A percentile compares a stretch with the other conserved stretches of the same genome.
Evolutionary conservation across 2,329 filamentous ascomycete genomes (phyloP).

Genomic region (Nothophoma quercina): DNA sequence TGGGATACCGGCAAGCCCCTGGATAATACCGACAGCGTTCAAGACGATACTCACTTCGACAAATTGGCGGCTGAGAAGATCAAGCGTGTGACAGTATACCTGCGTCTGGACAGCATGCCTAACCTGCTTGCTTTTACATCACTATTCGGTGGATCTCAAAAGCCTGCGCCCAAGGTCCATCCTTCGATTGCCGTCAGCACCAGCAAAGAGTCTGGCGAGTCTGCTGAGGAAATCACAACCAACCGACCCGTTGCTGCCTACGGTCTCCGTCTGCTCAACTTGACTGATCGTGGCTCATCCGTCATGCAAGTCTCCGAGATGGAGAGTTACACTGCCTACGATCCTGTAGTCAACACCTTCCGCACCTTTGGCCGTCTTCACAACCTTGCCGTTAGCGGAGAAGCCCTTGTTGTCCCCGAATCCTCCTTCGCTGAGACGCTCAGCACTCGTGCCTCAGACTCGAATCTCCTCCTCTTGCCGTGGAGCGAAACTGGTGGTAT

Average conservation of each 20-base stretch:
- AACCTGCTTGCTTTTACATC: slow-evolving; percentile 83
- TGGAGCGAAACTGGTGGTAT: slow-evolving; percentile 87
- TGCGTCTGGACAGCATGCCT: slow-evolving; percentile 84
- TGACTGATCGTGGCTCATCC: slow-evolving; percentile 91
- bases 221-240: slow-evolving; percentile 23
- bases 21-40: slow-evolving; percentile 48
- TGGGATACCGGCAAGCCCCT: slow-evolving; percentile 72
- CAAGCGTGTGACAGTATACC: slow-evolving; percentile 76
- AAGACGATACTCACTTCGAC: slow-evolving; percentile 54
- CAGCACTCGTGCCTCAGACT: slow-evolving; percentile 64
- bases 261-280: slow-evolving; percentile 83
- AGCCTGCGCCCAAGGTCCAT: slow-evolving; percentile 49
- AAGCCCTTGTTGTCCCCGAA: slow-evolving; percentile 80
- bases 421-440: slow-evolving; percentile 81
- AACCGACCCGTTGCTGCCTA: slow-evolving; percentile 73
- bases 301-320: slow-evolving; percentile 93
- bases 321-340: slow-evolving; percentile 69
- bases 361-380: slow-evolving; percentile 85
- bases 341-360: slow-evolving; percentile 92
- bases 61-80: slow-evolving; percentile 62
- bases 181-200: slow-evolving; percentile 40
- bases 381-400: slow-evolving; percentile 82
- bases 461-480: slow-evolving; percentile 79
- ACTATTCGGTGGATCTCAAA: slow-evolving; percentile 69
- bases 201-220: slow-evolving; percentile 34